Conservation (phyloP, 2,329 filamentous ascomycete species). For the Talaromyces sp. region DNA sequence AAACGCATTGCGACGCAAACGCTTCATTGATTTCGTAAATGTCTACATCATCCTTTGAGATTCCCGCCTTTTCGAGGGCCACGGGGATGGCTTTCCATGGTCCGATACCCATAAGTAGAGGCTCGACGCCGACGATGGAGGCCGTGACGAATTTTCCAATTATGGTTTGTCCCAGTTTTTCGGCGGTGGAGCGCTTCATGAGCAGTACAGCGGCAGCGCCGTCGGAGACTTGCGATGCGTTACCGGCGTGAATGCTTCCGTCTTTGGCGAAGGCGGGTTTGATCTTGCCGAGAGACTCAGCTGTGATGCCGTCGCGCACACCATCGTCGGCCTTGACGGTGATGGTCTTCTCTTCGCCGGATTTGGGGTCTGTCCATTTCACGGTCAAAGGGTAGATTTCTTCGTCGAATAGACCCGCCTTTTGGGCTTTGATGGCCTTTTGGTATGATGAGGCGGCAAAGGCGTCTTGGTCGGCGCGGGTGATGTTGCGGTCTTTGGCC, state of each 20-base stretch:
- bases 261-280: slow-evolving; percentile 85
- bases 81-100: slow-evolving; percentile 95
- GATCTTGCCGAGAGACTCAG: slow-evolving; percentile 87
- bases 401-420: slow-evolving; percentile 83
- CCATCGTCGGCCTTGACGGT: slow-evolving; percentile 85
- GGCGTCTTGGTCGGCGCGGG: slow-evolving; percentile 74
- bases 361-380: slow-evolving; percentile 86
- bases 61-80: slow-evolving; percentile 80
- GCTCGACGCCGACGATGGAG: slow-evolving; percentile 81
- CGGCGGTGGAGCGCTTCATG: slow-evolving; percentile 90
- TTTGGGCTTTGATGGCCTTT: slow-evolving; percentile 82
- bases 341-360: slow-evolving; percentile 77
- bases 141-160: slow-evolving; percentile 89
- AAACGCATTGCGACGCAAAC: slow-evolving; percentile 91
- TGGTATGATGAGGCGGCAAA: slow-evolving; percentile 93
- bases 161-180: slow-evolving; percentile 81
- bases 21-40: slow-evolving; percentile 99
- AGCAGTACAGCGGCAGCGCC: slow-evolving; percentile 91
- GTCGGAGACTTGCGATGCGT: slow-evolving; percentile 92
- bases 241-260: slow-evolving; percentile 92
- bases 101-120: slow-evolving; percentile 91
- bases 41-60: slow-evolving; percentile 86
- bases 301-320: slow-evolving; percentile 77
- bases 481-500: slow-evolving; percentile 77
- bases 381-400: slow-evolving; percentile 87